phyloP scores from a whole-genome alignment of 1,139 yeast genomes.

The Sugiyamaella grinbergsii region DNA sequence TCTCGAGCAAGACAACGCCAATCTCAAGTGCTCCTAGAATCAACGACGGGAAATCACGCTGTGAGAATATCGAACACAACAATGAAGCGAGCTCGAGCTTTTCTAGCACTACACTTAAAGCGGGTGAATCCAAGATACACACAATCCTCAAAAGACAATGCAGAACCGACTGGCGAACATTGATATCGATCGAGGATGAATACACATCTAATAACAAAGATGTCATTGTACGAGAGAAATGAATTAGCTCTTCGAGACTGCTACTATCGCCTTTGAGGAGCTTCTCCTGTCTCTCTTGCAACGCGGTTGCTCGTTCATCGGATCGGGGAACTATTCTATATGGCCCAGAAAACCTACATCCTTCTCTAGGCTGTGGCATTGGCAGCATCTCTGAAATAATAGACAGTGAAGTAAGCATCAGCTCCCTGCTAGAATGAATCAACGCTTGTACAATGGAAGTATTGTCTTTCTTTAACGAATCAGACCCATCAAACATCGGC shows the following conservation, averaged over 20 bases:
- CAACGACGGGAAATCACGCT: constrained; percentile 46
- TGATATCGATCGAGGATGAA: constrained; percentile 72
- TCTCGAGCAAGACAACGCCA: constrained; percentile 49
- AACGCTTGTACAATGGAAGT: constrained; percentile 62
- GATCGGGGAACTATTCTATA: constrained; percentile 31
- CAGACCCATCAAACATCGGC: constrained; percentile 35
- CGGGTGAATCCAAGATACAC: constrained; percentile 35
- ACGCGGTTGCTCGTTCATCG: constrained; percentile 19
- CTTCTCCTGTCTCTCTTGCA: constrained; percentile 3
- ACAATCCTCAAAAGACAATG: constrained; percentile 59
- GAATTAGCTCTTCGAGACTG: constrained; percentile 27
- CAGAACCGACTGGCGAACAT: constrained; percentile 62
- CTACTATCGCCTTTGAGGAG: neutral
- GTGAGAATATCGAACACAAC: constrained; percentile 72
- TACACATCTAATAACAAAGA: constrained; percentile 69
- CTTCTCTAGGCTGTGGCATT: constrained; percentile 29
- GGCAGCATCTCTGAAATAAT: constrained; percentile 59
- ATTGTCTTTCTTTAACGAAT: constrained; percentile 34
- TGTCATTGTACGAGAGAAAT: constrained; percentile 56
- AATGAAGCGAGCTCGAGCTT: constrained; percentile 45
- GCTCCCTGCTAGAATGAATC: constrained; percentile 72
- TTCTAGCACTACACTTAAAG: constrained; percentile 33
- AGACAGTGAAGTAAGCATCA: constrained; percentile 57
- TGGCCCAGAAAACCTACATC: constrained; percentile 37
- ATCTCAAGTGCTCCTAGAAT: constrained; percentile 58